These are phyloP conservation scores for Diaporthe ampelina DNA, from an alignment of 2,329 filamentous ascomycete species.

Conservation along the genomic window DNA sequence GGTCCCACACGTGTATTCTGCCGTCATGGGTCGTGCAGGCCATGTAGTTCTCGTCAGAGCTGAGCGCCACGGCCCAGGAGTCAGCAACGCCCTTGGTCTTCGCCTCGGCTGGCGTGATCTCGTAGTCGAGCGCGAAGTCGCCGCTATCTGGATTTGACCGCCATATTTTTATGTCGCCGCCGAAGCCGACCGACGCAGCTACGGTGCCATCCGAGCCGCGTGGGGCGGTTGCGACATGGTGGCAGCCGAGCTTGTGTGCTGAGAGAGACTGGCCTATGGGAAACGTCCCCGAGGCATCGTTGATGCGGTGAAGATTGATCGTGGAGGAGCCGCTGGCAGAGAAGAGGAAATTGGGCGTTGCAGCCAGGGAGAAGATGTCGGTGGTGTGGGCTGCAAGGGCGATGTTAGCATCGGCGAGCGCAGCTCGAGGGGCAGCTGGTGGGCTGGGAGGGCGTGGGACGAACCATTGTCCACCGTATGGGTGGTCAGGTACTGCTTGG, in stretches of 20 bases:
- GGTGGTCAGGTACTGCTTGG: slow-evolving; percentile 97
- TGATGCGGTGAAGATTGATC: slow-evolving; percentile 84
- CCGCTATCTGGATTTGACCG: slow-evolving; percentile 70
- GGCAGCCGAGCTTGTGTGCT: slow-evolving; percentile 90
- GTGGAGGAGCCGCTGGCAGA: slow-evolving; percentile 88
- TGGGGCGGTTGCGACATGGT: slow-evolving; percentile 81
- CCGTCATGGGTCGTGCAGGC: slow-evolving; percentile 92
- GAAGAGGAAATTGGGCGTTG: slow-evolving; percentile 80
- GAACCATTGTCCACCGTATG: slow-evolving; percentile 90
- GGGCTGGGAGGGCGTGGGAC: slow-evolving; percentile 48
- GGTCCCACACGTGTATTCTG: slow-evolving; percentile 89
- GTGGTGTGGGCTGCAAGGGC: slow-evolving; percentile 78
- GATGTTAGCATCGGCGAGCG: slow-evolving; percentile 29
- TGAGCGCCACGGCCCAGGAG: slow-evolving; percentile 90
- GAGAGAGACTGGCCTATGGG: slow-evolving; percentile 84
- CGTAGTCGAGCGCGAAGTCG: slow-evolving; percentile 65
- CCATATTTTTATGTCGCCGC: slow-evolving; percentile 91
- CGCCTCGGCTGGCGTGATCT: slow-evolving; percentile 54
- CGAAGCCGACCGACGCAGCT: slow-evolving; percentile 89
- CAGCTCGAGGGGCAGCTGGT: slow-evolving; percentile 45
- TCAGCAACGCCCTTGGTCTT: slow-evolving; percentile 63
- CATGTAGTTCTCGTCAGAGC: slow-evolving; percentile 84
- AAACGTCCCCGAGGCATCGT: slow-evolving; percentile 71
- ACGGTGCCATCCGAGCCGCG: slow-evolving; percentile 73
- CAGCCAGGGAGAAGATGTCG: slow-evolving; percentile 87